phyloP scores from a whole-genome alignment of 1,139 yeast genomes.

The Yamadazyma blattariae region DNA sequence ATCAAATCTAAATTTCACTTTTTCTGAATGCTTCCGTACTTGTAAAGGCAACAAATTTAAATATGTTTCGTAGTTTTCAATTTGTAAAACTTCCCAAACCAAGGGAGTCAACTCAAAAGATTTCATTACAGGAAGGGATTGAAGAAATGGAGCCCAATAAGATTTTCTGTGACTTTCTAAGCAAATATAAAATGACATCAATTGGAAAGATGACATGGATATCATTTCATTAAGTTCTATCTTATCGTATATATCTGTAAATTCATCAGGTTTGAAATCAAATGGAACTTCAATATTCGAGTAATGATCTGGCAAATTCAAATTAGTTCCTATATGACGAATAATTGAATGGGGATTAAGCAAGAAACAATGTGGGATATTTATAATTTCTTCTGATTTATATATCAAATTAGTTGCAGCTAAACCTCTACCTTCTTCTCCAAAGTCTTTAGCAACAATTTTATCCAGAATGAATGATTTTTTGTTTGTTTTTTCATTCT shows the following conservation, averaged over 20 bases:
- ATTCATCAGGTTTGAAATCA: conserved; percentile 15
- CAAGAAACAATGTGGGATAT: conserved; percentile 58
- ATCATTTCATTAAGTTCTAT: conserved; percentile 28
- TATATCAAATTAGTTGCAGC: conserved; percentile 33
- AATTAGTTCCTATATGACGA: conserved; percentile 28
- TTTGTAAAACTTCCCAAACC: conserved; percentile 43
- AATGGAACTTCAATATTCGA: conserved; percentile 17
- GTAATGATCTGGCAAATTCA: conserved; percentile 20
- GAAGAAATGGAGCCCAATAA: conserved; percentile 65
- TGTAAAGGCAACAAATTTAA: conserved; percentile 40
- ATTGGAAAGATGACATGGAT: conserved; percentile 43
- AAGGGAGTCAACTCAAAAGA: conserved; percentile 53
- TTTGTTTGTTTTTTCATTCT: not conserved
- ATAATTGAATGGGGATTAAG: conserved; percentile 59
- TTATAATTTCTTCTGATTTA: conserved; percentile 44
- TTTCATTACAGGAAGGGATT: conserved; percentile 48
- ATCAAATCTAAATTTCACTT: conserved; percentile 36
- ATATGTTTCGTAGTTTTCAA: conserved; percentile 20
- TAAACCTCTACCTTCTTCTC: conserved; percentile 62
- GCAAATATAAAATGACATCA: conserved; percentile 46
- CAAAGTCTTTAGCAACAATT: conserved; percentile 2
- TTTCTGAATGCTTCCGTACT: conserved; percentile 28
- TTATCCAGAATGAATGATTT: conserved; percentile 3
- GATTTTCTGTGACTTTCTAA: conserved; percentile 39
- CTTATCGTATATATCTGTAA: conserved; percentile 25